Conservation (phyloP, 139 green algal species). For the Picochlorum sp. region DNA sequence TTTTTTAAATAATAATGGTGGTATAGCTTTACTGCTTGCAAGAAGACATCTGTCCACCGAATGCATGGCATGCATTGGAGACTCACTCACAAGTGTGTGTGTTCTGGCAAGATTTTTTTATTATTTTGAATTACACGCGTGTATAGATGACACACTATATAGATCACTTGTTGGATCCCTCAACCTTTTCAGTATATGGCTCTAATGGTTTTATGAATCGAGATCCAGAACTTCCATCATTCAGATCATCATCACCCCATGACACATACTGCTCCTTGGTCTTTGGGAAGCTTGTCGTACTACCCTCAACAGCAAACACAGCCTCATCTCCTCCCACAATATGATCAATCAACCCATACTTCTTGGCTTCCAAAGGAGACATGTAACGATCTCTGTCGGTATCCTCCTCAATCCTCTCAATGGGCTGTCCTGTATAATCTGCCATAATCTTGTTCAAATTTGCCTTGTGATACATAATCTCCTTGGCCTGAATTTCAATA, state of each 20-base stretch:
- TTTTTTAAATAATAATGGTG: no score
- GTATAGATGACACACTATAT: no score
- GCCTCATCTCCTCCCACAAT: slow-evolving; percentile 92
- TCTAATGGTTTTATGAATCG: slow-evolving; percentile 42
- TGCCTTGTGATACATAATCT: slow-evolving; percentile 99
- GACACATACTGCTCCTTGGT: slow-evolving; percentile 59
- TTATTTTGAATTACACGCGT: no score
- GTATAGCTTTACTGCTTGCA: no score
- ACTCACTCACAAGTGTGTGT: no score
- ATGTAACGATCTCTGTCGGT: slow-evolving; percentile 98
- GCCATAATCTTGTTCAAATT: slow-evolving; percentile 98
- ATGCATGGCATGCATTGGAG: no score
- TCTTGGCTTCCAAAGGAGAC: slow-evolving; percentile 88
- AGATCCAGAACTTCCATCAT: slow-evolving; percentile 30
- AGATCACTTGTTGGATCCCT: neutral
- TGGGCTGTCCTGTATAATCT: slow-evolving; percentile 72
- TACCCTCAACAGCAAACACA: slow-evolving; percentile 54
- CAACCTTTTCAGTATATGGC: slow-evolving; percentile 34
- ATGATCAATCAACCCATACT: slow-evolving; percentile 95
- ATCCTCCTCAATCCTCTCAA: slow-evolving; percentile 89
- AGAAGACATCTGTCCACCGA: no score
- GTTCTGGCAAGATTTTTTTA: no score
- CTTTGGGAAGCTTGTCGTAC: slow-evolving; percentile 49
- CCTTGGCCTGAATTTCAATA: slow-evolving; percentile 88
- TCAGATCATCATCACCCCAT: slow-evolving; percentile 33